Conservation (phyloP, 1,284 basidiomycete genomes). For the Moesziomyces sp. region DNA sequence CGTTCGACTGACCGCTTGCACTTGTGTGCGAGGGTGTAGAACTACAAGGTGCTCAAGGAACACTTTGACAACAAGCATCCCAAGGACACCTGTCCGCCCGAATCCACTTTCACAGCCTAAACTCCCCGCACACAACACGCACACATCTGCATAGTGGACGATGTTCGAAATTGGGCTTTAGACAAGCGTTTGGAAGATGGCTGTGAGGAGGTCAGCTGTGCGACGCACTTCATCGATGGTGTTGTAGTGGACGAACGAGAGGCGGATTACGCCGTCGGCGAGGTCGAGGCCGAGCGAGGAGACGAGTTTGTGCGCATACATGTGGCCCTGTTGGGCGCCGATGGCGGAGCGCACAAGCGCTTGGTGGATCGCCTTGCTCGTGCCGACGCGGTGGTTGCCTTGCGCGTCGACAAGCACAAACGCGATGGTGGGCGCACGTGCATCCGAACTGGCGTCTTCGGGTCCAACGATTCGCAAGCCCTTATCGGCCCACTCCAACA, state of each 20-base stretch:
- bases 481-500: slow-evolving; percentile 69
- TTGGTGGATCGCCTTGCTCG: slow-evolving; percentile 75
- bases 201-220: slow-evolving; percentile 72
- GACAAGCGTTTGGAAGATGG: slow-evolving; percentile 63
- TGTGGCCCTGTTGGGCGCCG: slow-evolving; percentile 80
- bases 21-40: slow-evolving; percentile 1
- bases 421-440: slow-evolving; percentile 76
- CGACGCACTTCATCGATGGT: slow-evolving; percentile 76
- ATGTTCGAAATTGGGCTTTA: background rate
- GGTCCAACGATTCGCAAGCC: slow-evolving; percentile 75
- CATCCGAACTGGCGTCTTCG: slow-evolving; percentile 63
- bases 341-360: slow-evolving; percentile 72
- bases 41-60: slow-evolving; percentile 37
- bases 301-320: slow-evolving; percentile 79
- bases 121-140: too few species aligned
- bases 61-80: slow-evolving; percentile 46
- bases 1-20: background rate
- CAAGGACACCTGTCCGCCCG: slow-evolving; percentile 25
- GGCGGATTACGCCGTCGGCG: slow-evolving; percentile 77
- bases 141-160: too few species aligned
- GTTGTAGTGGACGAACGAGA: slow-evolving; percentile 84
- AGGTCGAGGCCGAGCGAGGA: slow-evolving; percentile 68
- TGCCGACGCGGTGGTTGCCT: slow-evolving; percentile 68
- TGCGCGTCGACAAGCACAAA: slow-evolving; percentile 73
- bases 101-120: slow-evolving; percentile 22